Base-by-base conservation (phyloP, 148 eudicot species). In the Polygonum maritimum region DNA sequence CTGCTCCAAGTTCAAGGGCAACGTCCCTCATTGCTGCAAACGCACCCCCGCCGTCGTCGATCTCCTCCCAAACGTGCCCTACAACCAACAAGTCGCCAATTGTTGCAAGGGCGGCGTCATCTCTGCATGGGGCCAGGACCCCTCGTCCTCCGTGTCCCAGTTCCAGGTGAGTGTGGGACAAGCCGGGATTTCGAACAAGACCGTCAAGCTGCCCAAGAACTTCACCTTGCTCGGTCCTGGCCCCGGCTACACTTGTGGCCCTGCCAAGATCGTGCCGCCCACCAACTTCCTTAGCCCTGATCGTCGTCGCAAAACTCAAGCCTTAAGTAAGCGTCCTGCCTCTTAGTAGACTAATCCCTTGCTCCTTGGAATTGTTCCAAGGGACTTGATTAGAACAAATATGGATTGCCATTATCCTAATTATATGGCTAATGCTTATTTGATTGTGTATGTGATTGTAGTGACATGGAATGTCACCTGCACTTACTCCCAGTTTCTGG, bases 381-480 rank as follows among this genome's bases (percentile, higher is more conserved):
- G n/a, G n/a, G n/a, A n/a, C n/a, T n/a, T n/a, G n/a, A n/a, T n/a
- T n/a, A n/a, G n/a, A n/a, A n/a, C n/a, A n/a, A n/a, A n/a, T n/a
- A n/a, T n/a, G n/a, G n/a, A n/a, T n/a, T n/a, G n/a, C n/a, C n/a
- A n/a, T n/a, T n/a, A n/a, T n/a, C n/a, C n/a, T n/a, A n/a, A n/a
- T n/a, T n/a, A n/a, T n/a, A n/a, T n/a, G n/a, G n/a, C n/a, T n/a
- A n/a, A n/a, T n/a, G n/a, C n/a, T n/a, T n/a, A n/a, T n/a, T 19
- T 44, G 40, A 16, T 19, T 45, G 13, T 72, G 33, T 44, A 5
- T 19, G 45, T 21, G 55, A 4, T 73, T 83, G 85, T 92, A 91
- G 97, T 91, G 97, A 91, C 97, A 58, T 91, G 93, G 92, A 89
- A 88, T 65, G 92, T 89, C 39, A 89, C 91, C 21, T 92, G 97